Evolutionary conservation across 2,329 filamentous ascomycete genomes (phyloP), one percentile per base, ranked within the genome.

Genomic region (Ascochyta koolunga): DNA sequence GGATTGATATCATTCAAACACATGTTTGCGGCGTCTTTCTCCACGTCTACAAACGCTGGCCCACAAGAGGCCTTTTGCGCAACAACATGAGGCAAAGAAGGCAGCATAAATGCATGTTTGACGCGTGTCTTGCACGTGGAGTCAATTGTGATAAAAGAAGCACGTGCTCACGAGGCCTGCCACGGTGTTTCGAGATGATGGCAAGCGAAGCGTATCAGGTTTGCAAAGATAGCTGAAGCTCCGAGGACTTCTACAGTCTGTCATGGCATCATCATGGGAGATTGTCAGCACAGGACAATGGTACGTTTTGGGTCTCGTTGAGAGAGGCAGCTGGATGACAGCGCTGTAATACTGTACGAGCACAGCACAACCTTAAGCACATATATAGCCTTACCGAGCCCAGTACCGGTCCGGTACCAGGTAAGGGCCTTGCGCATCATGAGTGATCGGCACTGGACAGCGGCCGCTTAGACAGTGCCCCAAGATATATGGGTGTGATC

Each of bases 381-480:
- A n/a, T n/a, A n/a, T n/a, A n/a, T n/a, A 15, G 27, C 16, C 27
- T 40, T 27, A 9, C 15, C 33, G n/a, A 11, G 10, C 33, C n/a
- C 18, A 31, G 25, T n/a, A n/a, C n/a, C n/a, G n/a, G n/a, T n/a
- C 8, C 7, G 10, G 19, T 21, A 27, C 18, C 31, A 47, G 11
- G n/a, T n/a, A n/a, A n/a, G 37, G 42, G 36, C 50, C 32, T 27
- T 35, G 41, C 31, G 16, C 38, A 48, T 47, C 25, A 29, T 29
- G 39, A 27, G 35, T 27, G 45, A 49, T 49, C 40, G 40, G 44
- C 45, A 31, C 24, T 36, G 35, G 22, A 44, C 15, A 40, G 40
- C 45, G 51, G 51, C 19, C 39, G 19, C 51, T 49, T 54, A 35
- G 19, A 35, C 48, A 44, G 50, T 3, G 11, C 46, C 32, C 39